Conservation (phyloP, 345 rosid genomes). For the Syzygium jambos region DNA sequence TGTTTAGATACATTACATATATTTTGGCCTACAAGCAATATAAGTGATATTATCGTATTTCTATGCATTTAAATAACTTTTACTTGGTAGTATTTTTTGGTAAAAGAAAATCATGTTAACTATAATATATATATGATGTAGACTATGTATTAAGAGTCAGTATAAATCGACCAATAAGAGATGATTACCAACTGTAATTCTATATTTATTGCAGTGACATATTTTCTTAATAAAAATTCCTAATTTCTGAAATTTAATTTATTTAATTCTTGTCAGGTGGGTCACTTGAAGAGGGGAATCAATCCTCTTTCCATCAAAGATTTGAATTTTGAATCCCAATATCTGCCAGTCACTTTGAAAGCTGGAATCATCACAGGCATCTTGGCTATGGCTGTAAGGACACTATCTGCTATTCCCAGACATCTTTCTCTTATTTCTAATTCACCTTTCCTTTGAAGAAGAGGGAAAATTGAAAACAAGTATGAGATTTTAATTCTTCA, state of each 20-base stretch:
- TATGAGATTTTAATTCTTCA: background rate
- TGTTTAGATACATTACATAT: background rate
- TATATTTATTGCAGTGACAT: background rate
- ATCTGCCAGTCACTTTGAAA: slow-evolving; percentile 40
- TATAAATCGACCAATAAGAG: background rate
- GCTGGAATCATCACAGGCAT: slow-evolving; percentile 61
- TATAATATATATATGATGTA: background rate
- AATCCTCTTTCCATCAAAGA: slow-evolving; percentile 52
- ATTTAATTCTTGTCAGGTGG: slow-evolving; percentile 41
- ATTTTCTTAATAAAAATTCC: background rate
- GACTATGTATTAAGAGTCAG: background rate
- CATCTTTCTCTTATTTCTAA: background rate
- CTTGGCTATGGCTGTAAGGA: slow-evolving; percentile 66
- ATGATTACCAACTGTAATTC: background rate
- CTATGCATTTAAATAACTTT: background rate
- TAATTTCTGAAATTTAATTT: background rate
- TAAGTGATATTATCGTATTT: background rate
- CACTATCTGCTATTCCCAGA: background rate
- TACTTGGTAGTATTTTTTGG: background rate
- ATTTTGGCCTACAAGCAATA: background rate
- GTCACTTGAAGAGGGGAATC: slow-evolving; percentile 59
- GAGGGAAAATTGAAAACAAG: background rate
- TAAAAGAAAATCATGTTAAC: background rate
- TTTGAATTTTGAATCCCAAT: slow-evolving; percentile 50
- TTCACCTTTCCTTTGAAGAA: background rate